Conservation (phyloP, 805 yeast genomes). For the Saturnispora besseyi region DNA sequence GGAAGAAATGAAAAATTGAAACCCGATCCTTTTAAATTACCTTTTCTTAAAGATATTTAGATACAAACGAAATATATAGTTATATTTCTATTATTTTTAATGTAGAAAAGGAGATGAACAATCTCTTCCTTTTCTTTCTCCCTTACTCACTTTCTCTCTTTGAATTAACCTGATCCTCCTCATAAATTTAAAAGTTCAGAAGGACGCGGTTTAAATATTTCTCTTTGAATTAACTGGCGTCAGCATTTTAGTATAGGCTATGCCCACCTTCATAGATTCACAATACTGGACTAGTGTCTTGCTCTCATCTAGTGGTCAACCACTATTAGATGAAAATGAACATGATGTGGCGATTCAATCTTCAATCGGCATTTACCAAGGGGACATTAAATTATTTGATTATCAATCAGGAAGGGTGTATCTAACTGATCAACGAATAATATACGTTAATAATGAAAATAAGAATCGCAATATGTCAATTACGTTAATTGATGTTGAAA, state of each 20-base stretch:
- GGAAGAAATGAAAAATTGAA: too few relatives aligned
- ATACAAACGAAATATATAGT: too few relatives aligned
- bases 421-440: constrained; percentile 62
- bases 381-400: constrained; percentile 49
- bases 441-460: constrained; percentile 44
- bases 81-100: too few relatives aligned
- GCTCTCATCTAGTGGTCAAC: constrained; percentile 28
- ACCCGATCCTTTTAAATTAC: too few relatives aligned
- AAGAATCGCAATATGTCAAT: constrained; percentile 10
- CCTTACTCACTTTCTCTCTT: too few relatives aligned
- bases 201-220: not conserved
- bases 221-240: not conserved
- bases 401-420: constrained; percentile 73
- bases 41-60: too few relatives aligned
- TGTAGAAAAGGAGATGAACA: too few relatives aligned
- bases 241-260: not conserved
- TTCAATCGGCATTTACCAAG: constrained; percentile 71
- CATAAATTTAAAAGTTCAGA: too few relatives aligned
- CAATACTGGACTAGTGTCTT: constrained; percentile 18
- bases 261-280: not conserved
- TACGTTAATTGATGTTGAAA: constrained; percentile 16
- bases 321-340: constrained; percentile 30
- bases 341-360: constrained; percentile 43
- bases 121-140: too few relatives aligned
- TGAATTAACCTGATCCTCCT: too few relatives aligned